A percentile compares a stretch with the other conserved stretches of the same genome.
These are phyloP conservation scores for Fraxinus sp. DNA, from an alignment of 305 asterid species.

Conservation along the genomic window DNA sequence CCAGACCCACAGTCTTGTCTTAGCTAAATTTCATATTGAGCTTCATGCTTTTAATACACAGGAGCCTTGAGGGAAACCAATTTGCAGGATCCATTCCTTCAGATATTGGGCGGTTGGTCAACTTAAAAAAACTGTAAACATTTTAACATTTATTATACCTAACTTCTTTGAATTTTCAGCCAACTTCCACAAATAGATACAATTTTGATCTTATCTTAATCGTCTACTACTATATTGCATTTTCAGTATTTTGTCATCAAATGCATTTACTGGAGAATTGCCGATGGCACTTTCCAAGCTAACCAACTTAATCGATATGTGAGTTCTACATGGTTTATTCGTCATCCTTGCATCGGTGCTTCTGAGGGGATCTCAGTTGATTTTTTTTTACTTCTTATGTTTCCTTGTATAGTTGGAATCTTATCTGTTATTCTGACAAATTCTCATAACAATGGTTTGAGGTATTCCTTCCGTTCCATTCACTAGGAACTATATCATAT, in stretches of 20 bases:
- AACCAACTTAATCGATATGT: constrained; percentile 72
- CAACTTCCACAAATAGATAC: neutral
- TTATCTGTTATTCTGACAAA: neutral
- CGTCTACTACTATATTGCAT: constrained; percentile 5
- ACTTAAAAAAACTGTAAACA: constrained; percentile 66
- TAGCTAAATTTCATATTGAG: constrained; percentile 13
- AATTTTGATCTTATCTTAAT: constrained; percentile 15
- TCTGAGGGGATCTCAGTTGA: neutral
- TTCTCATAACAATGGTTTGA: neutral
- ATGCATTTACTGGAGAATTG: constrained; percentile 67
- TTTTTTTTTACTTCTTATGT: neutral
- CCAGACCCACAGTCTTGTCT: neutral
- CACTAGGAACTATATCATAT: neutral
- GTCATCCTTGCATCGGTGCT: neutral
- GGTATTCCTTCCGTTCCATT: neutral
- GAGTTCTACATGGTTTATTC: constrained; percentile 32
- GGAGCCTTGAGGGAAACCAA: constrained; percentile 84
- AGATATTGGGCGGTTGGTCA: constrained; percentile 59
- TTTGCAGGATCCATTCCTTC: constrained; percentile 75
- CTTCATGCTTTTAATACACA: constrained; percentile 31
- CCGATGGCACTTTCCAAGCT: constrained; percentile 63
- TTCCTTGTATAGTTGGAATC: neutral
- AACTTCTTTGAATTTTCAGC: neutral
- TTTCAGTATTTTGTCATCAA: constrained; percentile 72
- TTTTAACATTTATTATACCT: constrained; percentile 17